Percentiles rank a stretch among this genome's conserved stretches.
phyloP scores from a whole-genome alignment of 1,284 basidiomycete species.

The Austroboletus olivaceoglutinosus region DNA sequence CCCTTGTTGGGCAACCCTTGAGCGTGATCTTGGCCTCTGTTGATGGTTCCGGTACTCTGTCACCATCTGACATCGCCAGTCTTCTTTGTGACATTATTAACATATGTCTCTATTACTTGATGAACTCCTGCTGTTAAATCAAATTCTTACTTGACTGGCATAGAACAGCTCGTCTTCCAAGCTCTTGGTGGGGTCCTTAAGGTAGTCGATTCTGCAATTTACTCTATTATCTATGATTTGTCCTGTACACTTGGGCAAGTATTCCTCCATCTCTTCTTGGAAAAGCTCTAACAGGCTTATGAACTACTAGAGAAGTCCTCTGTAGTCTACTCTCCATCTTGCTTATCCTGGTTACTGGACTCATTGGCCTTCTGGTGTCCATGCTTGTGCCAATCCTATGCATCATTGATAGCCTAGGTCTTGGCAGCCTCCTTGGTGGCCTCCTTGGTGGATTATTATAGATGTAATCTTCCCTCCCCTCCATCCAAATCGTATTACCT shows the following conservation, averaged over 20 bases:
- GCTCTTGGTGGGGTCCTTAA: conserved; percentile 3
- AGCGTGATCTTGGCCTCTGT: conserved; percentile 5
- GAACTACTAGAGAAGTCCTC: conserved; percentile 4
- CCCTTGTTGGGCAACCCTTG: conserved; percentile 7
- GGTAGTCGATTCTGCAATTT: conserved; percentile 7
- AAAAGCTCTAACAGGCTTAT: not conserved
- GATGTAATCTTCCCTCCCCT: too few species aligned
- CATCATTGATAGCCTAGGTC: conserved; percentile 10
- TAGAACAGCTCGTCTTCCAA: conserved; percentile 12
- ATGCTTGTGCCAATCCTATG: conserved; percentile 10
- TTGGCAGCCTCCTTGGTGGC: not conserved
- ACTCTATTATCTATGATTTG: not conserved
- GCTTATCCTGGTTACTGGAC: conserved; percentile 8
- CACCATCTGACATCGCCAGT: conserved; percentile 7
- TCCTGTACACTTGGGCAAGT: conserved; percentile 6
- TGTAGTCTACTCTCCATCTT: conserved; percentile 2
- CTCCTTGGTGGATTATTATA: conserved; percentile 4
- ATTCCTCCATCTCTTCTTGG: not conserved
- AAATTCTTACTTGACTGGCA: not conserved
- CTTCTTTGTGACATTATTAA: conserved; percentile 4
- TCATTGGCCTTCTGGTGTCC: conserved; percentile 6
- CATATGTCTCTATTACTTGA: conserved; percentile 6
- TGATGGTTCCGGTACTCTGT: conserved; percentile 6
- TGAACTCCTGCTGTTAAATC: not conserved
- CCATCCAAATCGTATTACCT: too few species aligned